phyloP scores from a whole-genome alignment of 495 filamentous ascomycete species.

The Hyaloscypha variabilis region DNA sequence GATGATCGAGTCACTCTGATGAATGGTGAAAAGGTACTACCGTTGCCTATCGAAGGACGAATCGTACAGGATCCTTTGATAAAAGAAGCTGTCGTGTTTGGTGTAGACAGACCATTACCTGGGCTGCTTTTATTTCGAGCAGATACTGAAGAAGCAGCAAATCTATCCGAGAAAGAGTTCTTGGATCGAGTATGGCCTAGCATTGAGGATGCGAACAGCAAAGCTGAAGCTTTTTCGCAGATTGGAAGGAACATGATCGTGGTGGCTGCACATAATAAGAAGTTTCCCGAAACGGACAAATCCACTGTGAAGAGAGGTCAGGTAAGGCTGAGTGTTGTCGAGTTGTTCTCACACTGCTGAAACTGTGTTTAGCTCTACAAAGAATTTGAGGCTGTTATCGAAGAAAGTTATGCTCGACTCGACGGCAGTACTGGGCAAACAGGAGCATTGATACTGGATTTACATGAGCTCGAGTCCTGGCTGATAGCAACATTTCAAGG shows the following conservation, averaged over 20 bases:
- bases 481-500: not conserved
- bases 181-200: conserved; percentile 42
- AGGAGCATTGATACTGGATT: not conserved
- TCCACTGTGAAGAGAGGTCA: conserved; percentile 51
- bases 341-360: conserved; percentile 3
- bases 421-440: not conserved
- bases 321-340: conserved; percentile 43
- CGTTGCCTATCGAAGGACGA: conserved; percentile 58
- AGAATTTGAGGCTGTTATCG: not conserved
- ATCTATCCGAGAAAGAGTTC: conserved; percentile 34
- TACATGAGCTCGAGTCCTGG: not conserved
- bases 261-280: conserved; percentile 35
- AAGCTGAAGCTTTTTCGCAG: conserved; percentile 49
- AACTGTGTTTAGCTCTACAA: not conserved
- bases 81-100: conserved; percentile 55
- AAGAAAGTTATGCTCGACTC: not conserved
- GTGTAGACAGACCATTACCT: conserved; percentile 32
- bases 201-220: conserved; percentile 45
- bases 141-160: conserved; percentile 10
- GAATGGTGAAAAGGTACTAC: conserved; percentile 66
- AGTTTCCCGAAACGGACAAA: conserved; percentile 52
- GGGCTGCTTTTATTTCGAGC: conserved; percentile 35
- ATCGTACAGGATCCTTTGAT: conserved; percentile 54
- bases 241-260: conserved; percentile 33
- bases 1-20: conserved; percentile 61